Evolutionary conservation across 495 filamentous ascomycete genomes (phyloP), one percentile per base, ranked within the genome.

Genomic region (Parathielavia appendiculata): DNA sequence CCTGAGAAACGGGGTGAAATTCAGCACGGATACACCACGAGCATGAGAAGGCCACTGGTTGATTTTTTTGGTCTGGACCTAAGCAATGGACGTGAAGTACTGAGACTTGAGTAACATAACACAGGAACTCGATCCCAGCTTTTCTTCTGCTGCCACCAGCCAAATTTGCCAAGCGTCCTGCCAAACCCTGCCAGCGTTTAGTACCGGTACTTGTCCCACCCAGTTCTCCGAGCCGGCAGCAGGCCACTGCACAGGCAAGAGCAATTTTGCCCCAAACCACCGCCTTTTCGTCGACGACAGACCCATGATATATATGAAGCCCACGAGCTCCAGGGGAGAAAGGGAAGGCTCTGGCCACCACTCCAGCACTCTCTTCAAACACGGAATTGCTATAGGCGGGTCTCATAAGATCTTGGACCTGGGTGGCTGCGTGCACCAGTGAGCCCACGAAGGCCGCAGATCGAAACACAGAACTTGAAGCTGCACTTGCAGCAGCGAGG

Each of bases 251-350:
- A 22, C 19, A 35, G n/a, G 38, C 38, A 14, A 9, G 3, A 2
- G 26, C 26, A 35, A 62, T 69, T 69, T 64, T 71, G 68, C 68
- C 68, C 22, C 40, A 4, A 10, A 48, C n/a, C 14, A 14, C 68
- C 66, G 68, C 68, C 68, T 61, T 58, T 58, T 47, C 34, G 19
- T 47, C 56, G 58, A 61, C 66, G 58, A 65, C 66, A 57, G 19
- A 22, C 26, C 34, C 5, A 40, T 39, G 41, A 35, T 8, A 16
- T 13, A 36, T 8, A 23, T 26, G 39, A 56, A 41, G 58, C 38
- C 9, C 3, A 12, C 19, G 35, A 40, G 30, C 17, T 41, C 16
- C 17, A 11, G 30, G 22, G 4, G 38, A 30, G 17, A 26, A 38
- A 36, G 48, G n/a, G 7, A 36, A 36, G 13, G 39, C 23, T 51